A percentile compares a stretch with the other conserved stretches of the same genome.
phyloP scores from a whole-genome alignment of 148 eudicot species.

The Camellia granthamiana region DNA sequence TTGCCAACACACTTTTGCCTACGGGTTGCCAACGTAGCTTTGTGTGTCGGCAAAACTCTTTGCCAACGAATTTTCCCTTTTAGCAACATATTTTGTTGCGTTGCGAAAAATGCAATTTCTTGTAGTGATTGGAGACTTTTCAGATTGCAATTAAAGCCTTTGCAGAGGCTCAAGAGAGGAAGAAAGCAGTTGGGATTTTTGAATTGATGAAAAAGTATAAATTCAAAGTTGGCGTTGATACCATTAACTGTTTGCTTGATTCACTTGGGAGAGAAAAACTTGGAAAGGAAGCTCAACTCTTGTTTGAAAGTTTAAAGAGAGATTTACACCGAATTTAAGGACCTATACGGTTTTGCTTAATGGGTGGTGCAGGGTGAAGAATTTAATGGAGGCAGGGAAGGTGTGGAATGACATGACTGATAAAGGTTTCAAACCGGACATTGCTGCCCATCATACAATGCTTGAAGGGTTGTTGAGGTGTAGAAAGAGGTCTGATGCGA shows the following conservation, averaged over 20 bases:
- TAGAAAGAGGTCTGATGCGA: slow-evolving; percentile 67
- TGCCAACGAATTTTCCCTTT: too few relatives aligned
- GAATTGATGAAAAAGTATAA: slow-evolving; percentile 81
- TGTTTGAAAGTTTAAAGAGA: slow-evolving; percentile 58
- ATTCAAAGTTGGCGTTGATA: slow-evolving; percentile 61
- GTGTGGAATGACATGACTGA: slow-evolving; percentile 91
- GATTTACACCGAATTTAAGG: slow-evolving; percentile 51
- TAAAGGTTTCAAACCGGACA: slow-evolving; percentile 71
- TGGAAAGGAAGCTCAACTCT: slow-evolving; percentile 65
- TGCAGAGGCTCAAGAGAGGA: slow-evolving; percentile 68
- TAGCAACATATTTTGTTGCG: too few relatives aligned
- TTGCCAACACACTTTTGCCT: too few relatives aligned
- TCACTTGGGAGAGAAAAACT: slow-evolving; percentile 69
- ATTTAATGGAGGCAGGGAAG: slow-evolving; percentile 76
- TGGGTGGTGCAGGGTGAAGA: slow-evolving; percentile 80
- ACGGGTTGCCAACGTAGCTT: too few relatives aligned
- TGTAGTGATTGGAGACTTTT: slow-evolving; percentile 52
- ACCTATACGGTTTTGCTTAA: slow-evolving; percentile 66
- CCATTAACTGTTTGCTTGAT: slow-evolving; percentile 64
- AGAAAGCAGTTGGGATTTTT: slow-evolving; percentile 73
- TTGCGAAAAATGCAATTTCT: too few relatives aligned
- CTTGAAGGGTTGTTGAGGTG: slow-evolving; percentile 74
- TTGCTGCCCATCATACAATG: slow-evolving; percentile 73
- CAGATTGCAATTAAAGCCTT: slow-evolving; percentile 59
- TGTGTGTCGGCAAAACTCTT: too few relatives aligned